Percentiles rank a stretch among this genome's conserved stretches.
Conservation (phyloP, 495 filamentous ascomycete genomes). For the Penicillium canescens region DNA sequence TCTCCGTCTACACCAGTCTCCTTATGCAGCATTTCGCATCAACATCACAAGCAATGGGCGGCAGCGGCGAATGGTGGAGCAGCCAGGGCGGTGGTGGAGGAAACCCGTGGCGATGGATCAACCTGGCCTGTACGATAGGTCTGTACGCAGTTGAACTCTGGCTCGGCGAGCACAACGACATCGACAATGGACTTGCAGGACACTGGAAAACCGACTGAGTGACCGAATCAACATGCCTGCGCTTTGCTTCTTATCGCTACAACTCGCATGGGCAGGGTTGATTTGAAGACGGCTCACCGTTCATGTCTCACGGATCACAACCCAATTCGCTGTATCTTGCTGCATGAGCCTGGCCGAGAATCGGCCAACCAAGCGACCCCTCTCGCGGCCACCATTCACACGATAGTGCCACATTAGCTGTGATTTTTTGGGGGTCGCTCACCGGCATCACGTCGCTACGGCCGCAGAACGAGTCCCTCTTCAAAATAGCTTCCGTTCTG, state of each 20-base stretch:
- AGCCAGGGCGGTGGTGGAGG: conserved; percentile 75
- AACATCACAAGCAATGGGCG: conserved; percentile 59
- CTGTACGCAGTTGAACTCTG: conserved; percentile 88
- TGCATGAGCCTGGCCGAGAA: neutral
- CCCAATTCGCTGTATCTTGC: neutral
- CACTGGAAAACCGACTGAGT: conserved; percentile 93
- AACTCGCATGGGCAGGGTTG: neutral
- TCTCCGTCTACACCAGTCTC: conserved; percentile 95
- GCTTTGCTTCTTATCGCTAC: neutral
- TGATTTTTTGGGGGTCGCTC: neutral
- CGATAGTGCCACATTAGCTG: neutral
- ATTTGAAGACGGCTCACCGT: neutral
- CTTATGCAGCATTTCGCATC: conserved; percentile 92
- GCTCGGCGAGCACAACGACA: conserved; percentile 71
- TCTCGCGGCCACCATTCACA: neutral
- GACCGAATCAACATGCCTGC: neutral
- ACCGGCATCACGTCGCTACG: neutral
- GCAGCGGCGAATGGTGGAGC: conserved; percentile 81
- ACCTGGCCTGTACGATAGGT: conserved; percentile 81
- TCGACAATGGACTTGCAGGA: conserved; percentile 64
- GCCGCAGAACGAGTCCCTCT: neutral
- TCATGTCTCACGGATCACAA: neutral
- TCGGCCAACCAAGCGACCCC: neutral
- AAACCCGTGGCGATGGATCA: conserved; percentile 91
- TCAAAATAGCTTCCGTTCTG: neutral